Conservation (phyloP, 805 yeast species). For the Candida loeiensis region DNA sequence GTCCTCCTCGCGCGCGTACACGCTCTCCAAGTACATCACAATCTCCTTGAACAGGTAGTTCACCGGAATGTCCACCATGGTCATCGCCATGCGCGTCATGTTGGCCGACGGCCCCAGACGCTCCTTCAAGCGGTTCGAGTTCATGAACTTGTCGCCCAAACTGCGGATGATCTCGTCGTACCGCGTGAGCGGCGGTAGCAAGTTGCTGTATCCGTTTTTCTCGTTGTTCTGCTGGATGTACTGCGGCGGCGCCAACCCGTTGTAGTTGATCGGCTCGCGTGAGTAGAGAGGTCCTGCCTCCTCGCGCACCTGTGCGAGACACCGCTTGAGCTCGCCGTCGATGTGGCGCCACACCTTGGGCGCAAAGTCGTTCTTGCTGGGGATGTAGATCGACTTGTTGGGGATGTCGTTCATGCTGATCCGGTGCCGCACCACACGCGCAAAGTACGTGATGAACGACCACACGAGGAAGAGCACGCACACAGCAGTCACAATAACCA, state of each 20-base stretch:
- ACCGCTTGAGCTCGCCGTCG: slow-evolving; percentile 22
- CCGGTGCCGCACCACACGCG: slow-evolving; percentile 57
- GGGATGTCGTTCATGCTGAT: slow-evolving; percentile 74
- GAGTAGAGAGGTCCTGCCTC: slow-evolving; percentile 37
- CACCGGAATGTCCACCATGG: slow-evolving; percentile 33
- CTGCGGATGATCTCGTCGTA: slow-evolving; percentile 59
- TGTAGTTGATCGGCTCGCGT: slow-evolving; percentile 28
- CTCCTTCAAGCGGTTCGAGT: slow-evolving; percentile 2
- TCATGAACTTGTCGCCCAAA: slow-evolving; percentile 53
- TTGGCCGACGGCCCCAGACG: slow-evolving; percentile 11
- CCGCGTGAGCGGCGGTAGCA: slow-evolving; percentile 27
- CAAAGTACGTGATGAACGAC: slow-evolving; percentile 49
- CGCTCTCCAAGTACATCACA: slow-evolving; percentile 28
- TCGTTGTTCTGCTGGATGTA: slow-evolving; percentile 34
- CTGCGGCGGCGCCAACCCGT: slow-evolving; percentile 41
- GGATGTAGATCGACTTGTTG: slow-evolving; percentile 55
- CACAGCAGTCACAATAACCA: slow-evolving; percentile 75
- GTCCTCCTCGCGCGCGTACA: slow-evolving; percentile 3
- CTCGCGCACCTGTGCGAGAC: slow-evolving; percentile 25
- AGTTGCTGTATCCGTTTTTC: slow-evolving; percentile 19
- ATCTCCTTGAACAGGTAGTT: slow-evolving; percentile 42
- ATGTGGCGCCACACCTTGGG: slow-evolving; percentile 22
- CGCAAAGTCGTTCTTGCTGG: slow-evolving; percentile 54
- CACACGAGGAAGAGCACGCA: slow-evolving; percentile 57
- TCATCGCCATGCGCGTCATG: slow-evolving; percentile 32